These are phyloP conservation scores for Kwoniella newhampshirensis DNA, from an alignment of 768 basidiomycete species.

Conservation along the genomic window DNA sequence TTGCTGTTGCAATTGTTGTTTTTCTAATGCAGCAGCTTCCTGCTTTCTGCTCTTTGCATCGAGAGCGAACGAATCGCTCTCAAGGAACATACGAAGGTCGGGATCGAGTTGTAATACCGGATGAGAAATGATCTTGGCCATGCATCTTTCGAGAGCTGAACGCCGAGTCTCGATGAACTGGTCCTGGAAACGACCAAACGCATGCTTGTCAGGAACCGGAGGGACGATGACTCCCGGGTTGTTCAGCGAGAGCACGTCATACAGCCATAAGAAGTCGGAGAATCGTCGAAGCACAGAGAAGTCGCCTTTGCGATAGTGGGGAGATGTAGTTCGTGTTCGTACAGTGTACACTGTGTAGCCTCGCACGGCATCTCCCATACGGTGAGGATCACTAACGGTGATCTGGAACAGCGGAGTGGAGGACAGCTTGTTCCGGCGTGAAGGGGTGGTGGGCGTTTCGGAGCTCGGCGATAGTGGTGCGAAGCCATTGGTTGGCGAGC, in stretches of 20 bases:
- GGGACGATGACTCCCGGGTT: conserved; percentile 98
- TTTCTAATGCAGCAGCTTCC: conserved; percentile 84
- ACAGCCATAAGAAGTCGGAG: conserved; percentile 96
- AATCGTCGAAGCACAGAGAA: conserved; percentile 97
- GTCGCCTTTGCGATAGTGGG: conserved; percentile 72
- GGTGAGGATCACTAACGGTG: conserved; percentile 94
- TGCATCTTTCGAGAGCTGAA: conserved; percentile 78
- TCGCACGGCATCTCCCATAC: conserved; percentile 86
- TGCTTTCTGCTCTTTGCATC: conserved; percentile 64
- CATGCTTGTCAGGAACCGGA: conserved; percentile 91
- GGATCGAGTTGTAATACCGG: conserved; percentile 83
- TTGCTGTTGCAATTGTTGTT: conserved; percentile 60
- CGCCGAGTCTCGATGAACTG: conserved; percentile 86
- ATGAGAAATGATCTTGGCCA: conserved; percentile 90
- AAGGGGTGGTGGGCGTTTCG: conserved; percentile 1
- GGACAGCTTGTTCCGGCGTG: conserved; percentile 15
- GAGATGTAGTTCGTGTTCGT: conserved; percentile 82
- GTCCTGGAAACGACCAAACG: conserved; percentile 86
- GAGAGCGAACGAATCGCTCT: conserved; percentile 84
- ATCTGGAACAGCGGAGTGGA: conserved; percentile 69
- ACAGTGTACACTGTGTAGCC: conserved; percentile 94
- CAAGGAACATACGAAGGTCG: conserved; percentile 85
- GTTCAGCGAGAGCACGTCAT: conserved; percentile 78
- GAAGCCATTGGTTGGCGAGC: neutral
- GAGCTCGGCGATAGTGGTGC: neutral